Percentiles rank a stretch among this genome's conserved stretches.
phyloP scores from a whole-genome alignment of 345 rosid species.

The Gossypium herbaceum region DNA sequence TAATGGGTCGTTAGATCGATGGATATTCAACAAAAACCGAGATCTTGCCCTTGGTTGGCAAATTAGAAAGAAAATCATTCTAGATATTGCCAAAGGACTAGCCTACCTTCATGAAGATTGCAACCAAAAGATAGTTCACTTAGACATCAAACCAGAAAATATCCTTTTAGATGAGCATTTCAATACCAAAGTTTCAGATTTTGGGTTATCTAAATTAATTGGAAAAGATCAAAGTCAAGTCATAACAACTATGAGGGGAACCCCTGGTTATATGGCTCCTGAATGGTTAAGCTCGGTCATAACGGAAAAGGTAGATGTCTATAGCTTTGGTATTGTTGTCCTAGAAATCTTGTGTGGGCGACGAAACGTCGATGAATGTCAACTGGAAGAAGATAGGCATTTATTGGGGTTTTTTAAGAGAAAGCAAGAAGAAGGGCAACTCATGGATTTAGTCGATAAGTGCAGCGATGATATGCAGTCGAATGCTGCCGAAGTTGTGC shows the following conservation, averaged over 20 bases:
- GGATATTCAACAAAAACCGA: background rate
- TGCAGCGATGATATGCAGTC: background rate
- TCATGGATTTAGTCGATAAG: background rate
- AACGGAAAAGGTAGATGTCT: background rate
- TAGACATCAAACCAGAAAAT: background rate
- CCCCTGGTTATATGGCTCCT: background rate
- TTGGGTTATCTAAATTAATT: background rate
- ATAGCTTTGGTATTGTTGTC: background rate
- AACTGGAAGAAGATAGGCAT: background rate
- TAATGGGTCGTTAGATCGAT: background rate
- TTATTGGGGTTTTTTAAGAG: background rate
- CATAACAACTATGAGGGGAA: background rate
- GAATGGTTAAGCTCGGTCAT: background rate
- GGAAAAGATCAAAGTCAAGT: background rate
- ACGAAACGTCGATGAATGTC: background rate
- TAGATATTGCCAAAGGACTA: background rate
- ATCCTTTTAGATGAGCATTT: background rate
- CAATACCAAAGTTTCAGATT: background rate
- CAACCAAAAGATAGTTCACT: background rate
- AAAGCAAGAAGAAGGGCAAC: background rate
- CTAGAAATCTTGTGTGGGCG: background rate
- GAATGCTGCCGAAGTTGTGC: background rate
- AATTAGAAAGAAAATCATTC: background rate
- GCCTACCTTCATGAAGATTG: background rate
- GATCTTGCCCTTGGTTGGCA: background rate